Evolutionary conservation across 1,284 basidiomycete species (phyloP).

Genomic region (Hymenochaete sp.): DNA sequence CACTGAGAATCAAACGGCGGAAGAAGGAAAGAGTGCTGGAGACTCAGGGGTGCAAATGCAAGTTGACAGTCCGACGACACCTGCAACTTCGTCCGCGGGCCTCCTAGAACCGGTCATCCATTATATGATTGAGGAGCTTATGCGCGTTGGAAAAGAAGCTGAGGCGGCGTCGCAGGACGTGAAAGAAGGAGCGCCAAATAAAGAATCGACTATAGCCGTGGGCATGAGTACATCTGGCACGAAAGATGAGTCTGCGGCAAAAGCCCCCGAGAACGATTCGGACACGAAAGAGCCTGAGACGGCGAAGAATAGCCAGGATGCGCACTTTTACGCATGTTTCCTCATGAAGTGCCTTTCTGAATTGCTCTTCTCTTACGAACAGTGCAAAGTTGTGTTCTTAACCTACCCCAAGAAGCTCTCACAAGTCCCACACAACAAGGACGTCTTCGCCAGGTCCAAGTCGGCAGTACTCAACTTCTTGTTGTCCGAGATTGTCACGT

Average conservation of each 20-base stretch:
- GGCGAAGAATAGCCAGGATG: constrained; percentile 4
- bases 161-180: constrained; percentile 6
- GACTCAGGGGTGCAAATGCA: constrained; percentile 41
- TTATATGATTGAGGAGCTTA: constrained; percentile 66
- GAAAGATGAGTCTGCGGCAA: neutral
- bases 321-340: constrained; percentile 67
- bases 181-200: constrained; percentile 10
- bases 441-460: constrained; percentile 45
- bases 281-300: constrained; percentile 4
- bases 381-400: constrained; percentile 84
- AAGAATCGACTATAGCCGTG: constrained; percentile 14
- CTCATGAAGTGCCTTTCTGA: constrained; percentile 91
- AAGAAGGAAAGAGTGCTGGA: constrained; percentile 21
- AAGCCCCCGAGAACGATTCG: neutral
- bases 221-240: neutral
- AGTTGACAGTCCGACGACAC: constrained; percentile 41
- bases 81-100: constrained; percentile 34
- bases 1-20: constrained; percentile 23
- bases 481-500: constrained; percentile 70
- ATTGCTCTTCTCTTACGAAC: constrained; percentile 86
- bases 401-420: constrained; percentile 67
- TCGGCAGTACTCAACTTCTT: constrained; percentile 67
- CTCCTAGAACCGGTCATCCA: constrained; percentile 58
- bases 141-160: constrained; percentile 45
- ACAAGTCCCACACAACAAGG: constrained; percentile 57